Percentiles rank a stretch among this genome's conserved stretches.
These are phyloP conservation scores for Metschnikowia corniflorae DNA, from an alignment of 805 yeast species.

Conservation along the genomic window DNA sequence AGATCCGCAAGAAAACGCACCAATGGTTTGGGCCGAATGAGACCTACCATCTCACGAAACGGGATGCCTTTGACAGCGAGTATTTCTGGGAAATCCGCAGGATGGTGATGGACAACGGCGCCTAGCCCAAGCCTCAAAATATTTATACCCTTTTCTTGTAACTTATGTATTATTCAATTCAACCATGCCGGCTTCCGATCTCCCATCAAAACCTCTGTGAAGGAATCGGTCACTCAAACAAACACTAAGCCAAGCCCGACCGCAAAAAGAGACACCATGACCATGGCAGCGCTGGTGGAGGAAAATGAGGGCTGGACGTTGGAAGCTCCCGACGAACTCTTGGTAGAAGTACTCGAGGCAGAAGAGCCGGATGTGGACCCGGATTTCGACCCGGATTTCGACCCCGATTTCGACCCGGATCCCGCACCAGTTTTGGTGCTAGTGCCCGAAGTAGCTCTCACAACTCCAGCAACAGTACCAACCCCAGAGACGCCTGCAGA, in stretches of 20 bases:
- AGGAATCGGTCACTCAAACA: too few relatives aligned
- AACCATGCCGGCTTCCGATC: not conserved
- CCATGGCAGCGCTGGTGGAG: conserved; percentile 18
- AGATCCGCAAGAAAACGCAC: conserved; percentile 30
- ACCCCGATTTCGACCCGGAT: conserved; percentile 3
- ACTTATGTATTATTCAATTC: not conserved
- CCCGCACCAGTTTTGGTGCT: conserved; percentile 20
- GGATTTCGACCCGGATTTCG: conserved; percentile 3
- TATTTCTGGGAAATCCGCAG: conserved; percentile 43
- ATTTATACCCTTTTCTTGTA: not conserved
- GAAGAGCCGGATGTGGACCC: conserved; percentile 2
- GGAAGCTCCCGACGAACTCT: conserved; percentile 20
- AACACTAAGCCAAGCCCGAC: conserved; percentile 29
- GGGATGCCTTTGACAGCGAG: conserved; percentile 21
- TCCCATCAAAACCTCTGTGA: not conserved
- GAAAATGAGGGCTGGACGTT: conserved; percentile 17
- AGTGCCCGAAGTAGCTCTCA: conserved; percentile 21
- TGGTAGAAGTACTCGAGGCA: conserved; percentile 6
- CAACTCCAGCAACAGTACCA: conserved; percentile 43
- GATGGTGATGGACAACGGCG: conserved; percentile 34
- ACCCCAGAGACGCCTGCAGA: conserved; percentile 72
- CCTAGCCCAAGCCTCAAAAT: not conserved
- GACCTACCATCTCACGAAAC: conserved; percentile 19
- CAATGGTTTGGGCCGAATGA: conserved; percentile 38
- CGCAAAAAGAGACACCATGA: conserved; percentile 22